These are phyloP conservation scores for Lachnellula cervina DNA, from an alignment of 2,329 filamentous ascomycete species.

Conservation along the genomic window DNA sequence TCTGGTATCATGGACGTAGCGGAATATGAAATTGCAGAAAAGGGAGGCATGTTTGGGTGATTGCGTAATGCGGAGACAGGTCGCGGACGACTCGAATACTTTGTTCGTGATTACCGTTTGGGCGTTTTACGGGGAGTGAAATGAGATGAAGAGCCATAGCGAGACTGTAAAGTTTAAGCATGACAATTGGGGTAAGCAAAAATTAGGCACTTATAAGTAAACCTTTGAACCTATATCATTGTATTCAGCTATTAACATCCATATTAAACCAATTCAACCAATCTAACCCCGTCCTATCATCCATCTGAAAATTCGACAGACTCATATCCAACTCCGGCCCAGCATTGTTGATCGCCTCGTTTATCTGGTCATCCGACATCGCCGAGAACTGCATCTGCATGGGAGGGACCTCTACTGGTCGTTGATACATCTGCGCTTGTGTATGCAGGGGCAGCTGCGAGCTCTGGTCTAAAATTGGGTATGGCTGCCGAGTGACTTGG, in stretches of 20 bases:
- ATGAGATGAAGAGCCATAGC: slow-evolving; percentile 8
- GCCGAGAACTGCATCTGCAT: slow-evolving; percentile 50
- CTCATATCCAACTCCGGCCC: slow-evolving; percentile 50
- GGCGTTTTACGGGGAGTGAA: slow-evolving; percentile 26
- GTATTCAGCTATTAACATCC: slow-evolving; percentile 11
- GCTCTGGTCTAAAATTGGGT: not conserved
- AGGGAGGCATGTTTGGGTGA: slow-evolving; percentile 47
- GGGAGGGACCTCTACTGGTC: slow-evolving; percentile 4
- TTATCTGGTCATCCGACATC: slow-evolving; percentile 66
- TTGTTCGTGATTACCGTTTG: slow-evolving; percentile 25
- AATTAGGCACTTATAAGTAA: not conserved
- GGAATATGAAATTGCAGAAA: not conserved
- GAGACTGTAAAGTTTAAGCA: not conserved
- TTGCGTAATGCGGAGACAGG: slow-evolving; percentile 44
- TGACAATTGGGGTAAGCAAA: not conserved
- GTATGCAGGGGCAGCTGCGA: not conserved
- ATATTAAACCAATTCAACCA: slow-evolving; percentile 31
- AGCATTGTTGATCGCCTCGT: slow-evolving; percentile 59
- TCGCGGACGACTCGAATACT: slow-evolving; percentile 46
- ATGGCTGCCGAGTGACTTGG: not conserved
- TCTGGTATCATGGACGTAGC: no score
- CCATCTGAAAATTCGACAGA: slow-evolving; percentile 20
- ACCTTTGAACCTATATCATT: not conserved
- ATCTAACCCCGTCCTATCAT: slow-evolving; percentile 25
- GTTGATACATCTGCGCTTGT: not conserved